phyloP scores from a whole-genome alignment of 2,329 filamentous ascomycete genomes.

The Colletotrichum shisoi region DNA sequence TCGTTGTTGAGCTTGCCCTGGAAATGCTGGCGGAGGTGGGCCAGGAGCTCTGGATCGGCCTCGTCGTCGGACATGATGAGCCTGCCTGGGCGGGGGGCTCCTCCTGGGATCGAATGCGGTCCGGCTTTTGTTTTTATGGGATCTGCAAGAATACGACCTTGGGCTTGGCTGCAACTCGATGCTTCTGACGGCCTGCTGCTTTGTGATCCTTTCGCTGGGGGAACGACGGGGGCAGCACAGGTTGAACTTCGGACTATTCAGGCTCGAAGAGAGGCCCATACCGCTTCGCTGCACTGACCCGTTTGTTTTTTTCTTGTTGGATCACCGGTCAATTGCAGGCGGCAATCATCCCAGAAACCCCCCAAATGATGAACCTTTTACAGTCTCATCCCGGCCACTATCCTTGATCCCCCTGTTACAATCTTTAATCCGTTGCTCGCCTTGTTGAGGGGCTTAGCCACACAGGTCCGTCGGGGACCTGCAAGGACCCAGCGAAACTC shows the following conservation, averaged over 20 bases:
- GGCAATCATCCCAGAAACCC: constrained; percentile 20
- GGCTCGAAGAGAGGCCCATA: constrained; percentile 26
- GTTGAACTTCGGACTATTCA: constrained; percentile 27
- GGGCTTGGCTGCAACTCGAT: constrained; percentile 29
- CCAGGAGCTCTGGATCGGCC: constrained; percentile 85
- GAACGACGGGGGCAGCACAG: constrained; percentile 21
- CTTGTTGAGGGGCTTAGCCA: constrained; percentile 7
- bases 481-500: constrained; percentile 20
- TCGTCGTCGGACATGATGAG: constrained; percentile 86
- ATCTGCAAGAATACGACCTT: constrained; percentile 2
- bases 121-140: neutral
- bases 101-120: neutral
- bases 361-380: constrained; percentile 11
- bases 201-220: constrained; percentile 32
- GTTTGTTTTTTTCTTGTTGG: constrained; percentile 32
- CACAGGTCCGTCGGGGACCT: constrained; percentile 8
- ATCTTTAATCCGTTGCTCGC: constrained; percentile 7
- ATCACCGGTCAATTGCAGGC: constrained; percentile 25
- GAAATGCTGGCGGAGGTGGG: constrained; percentile 82
- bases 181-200: constrained; percentile 22
- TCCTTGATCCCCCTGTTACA: constrained; percentile 1
- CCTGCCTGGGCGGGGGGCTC: neutral
- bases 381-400: constrained; percentile 16
- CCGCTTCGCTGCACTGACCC: constrained; percentile 34
- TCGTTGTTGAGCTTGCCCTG: constrained; percentile 64